Base-by-base conservation (phyloP, 768 basidiomycete genomes). In the Lenzites betulinus region DNA sequence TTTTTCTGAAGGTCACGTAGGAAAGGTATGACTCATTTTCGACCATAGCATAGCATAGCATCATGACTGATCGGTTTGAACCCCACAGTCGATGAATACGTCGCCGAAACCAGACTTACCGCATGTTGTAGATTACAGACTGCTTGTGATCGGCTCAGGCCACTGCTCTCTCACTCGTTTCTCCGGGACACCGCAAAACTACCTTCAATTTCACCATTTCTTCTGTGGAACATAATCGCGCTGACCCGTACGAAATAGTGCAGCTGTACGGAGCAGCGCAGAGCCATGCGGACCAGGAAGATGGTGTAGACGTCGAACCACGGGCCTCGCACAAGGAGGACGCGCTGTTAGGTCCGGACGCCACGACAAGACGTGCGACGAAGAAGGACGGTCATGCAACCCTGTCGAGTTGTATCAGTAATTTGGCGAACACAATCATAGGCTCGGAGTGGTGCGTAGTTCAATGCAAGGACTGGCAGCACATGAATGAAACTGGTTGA, bases 351-450 rank as follows among this genome's bases (percentile, higher is more conserved):
- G 83, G 83, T 39, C 62, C 53, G 18, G 80, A 74, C 48, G 72
- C 76, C 47, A 71, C 71, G 44, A 62, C 71, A 39, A 60, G 60
- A 52, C 72, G 71, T 51, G 67, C 59, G 26, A 66, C n/a, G n/a
- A n/a, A 69, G 51, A 72, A 63, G 56, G 88, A 90, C 20, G 93
- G 93, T 0, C 84, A 83, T 73, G 93, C 91, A 12, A 83, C 76
- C 43, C 72, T 93, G 26, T 64, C 78, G 20, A 90, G 89, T 64
- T 86, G 85, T 51, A 79, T 92, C 52, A 87, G 90, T 65, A 94
- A 94, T 69, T 76, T 97, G 43, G 78, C 86, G 25, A 97, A 97
- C 66, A 97, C 95, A 0, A 93, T 95, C 67, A 89, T 97, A 65
- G 94, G 94, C n/a, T n/a, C n/a, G n/a, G 15, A 95, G 90, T 55